A percentile compares a stretch with the other conserved stretches of the same genome.
phyloP scores from a whole-genome alignment of 208 protist species.

The Herpetomonas samuelpessoai region DNA sequence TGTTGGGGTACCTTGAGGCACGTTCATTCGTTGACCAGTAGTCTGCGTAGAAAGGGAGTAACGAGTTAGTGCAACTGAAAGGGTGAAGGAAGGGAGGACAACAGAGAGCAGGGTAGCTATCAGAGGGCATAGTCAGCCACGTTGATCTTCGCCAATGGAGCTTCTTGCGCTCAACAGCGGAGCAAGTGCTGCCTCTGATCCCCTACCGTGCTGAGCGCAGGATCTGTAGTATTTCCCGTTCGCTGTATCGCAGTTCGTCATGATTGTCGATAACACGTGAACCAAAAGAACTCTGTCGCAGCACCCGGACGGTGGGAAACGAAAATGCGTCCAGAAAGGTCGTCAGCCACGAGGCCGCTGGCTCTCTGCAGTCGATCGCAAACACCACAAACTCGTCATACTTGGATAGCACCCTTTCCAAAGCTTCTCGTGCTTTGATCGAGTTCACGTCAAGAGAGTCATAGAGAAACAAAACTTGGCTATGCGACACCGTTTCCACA shows the following conservation, averaged over 20 bases:
- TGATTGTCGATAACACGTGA: conserved; percentile 9
- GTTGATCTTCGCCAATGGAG: too few relatives aligned
- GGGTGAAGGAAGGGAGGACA: too few relatives aligned
- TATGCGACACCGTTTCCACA: conserved; percentile 8
- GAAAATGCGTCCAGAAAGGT: conserved; percentile 17
- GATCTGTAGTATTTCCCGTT: background rate
- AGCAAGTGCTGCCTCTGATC: too few relatives aligned
- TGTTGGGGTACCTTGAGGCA: too few relatives aligned
- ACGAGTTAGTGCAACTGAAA: too few relatives aligned
- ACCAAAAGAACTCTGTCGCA: conserved; percentile 10
- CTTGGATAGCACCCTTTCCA: conserved; percentile 6
- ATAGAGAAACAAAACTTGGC: conserved; percentile 26
- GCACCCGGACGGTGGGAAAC: conserved; percentile 10
- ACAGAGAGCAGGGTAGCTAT: too few relatives aligned
- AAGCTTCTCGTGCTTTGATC: conserved; percentile 21
- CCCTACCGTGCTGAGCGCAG: background rate
- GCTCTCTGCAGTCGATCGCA: conserved; percentile 16
- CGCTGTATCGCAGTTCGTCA: background rate
- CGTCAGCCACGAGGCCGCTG: conserved; percentile 15
- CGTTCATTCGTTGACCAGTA: too few relatives aligned
- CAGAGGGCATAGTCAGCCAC: too few relatives aligned
- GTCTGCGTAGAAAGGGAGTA: too few relatives aligned
- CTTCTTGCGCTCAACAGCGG: too few relatives aligned
- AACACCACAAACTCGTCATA: conserved; percentile 4
- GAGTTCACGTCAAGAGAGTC: conserved; percentile 30